Percentiles rank a stretch among this genome's conserved stretches.
Evolutionary conservation across 176 grass and related monocot genomes (phyloP).

Genomic region (Phoenix roebelenii): DNA sequence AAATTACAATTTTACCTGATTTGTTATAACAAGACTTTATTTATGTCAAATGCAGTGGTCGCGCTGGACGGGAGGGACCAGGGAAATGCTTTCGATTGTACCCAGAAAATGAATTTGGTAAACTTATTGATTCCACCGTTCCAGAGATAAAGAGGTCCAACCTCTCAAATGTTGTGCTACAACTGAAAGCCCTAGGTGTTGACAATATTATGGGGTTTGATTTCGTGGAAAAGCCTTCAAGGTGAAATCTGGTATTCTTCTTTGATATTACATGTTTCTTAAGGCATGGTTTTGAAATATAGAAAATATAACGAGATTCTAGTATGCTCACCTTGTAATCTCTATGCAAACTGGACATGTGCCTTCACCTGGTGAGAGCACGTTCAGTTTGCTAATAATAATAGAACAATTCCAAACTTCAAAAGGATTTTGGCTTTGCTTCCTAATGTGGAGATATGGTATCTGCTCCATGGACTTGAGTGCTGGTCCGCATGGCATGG

Average conservation of each 20-base stretch:
- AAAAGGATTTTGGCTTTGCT: too few relatives aligned
- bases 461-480: too few relatives aligned
- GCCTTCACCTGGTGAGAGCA: too few relatives aligned
- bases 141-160: slow-evolving; percentile 96
- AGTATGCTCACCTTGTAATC: too few relatives aligned
- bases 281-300: slow-evolving; percentile 1
- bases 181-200: slow-evolving; percentile 91
- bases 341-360: too few relatives aligned
- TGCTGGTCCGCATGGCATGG: too few relatives aligned
- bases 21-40: background rate
- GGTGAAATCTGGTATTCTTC: slow-evolving; percentile 25
- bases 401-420: too few relatives aligned
- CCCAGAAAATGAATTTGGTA: slow-evolving; percentile 78
- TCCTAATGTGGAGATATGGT: too few relatives aligned
- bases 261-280: background rate
- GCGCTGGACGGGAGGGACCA: slow-evolving; percentile 68
- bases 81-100: slow-evolving; percentile 83
- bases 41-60: slow-evolving; percentile 46
- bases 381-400: too few relatives aligned
- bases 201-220: slow-evolving; percentile 93
- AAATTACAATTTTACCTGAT: too few relatives aligned
- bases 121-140: slow-evolving; percentile 67
- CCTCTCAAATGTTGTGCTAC: slow-evolving; percentile 85
- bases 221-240: slow-evolving; percentile 97
- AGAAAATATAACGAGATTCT: too few relatives aligned